These are phyloP conservation scores for Huntiella moniliformis DNA, from an alignment of 2,329 filamentous ascomycete genomes.

Conservation along the genomic window DNA sequence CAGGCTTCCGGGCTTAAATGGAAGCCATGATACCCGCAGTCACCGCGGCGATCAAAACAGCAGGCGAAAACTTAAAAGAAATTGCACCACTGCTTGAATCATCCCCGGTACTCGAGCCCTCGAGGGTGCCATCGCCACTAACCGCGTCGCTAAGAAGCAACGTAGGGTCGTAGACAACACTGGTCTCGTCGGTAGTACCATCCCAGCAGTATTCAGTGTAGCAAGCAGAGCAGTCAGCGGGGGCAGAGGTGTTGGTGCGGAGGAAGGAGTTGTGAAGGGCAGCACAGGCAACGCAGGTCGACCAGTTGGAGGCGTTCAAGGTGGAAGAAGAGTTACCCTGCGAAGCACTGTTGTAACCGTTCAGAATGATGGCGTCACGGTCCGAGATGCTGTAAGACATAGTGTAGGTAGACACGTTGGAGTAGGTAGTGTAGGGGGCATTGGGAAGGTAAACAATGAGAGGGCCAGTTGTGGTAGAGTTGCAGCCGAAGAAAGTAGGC, in stretches of 20 bases:
- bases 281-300: conserved; percentile 72
- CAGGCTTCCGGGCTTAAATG: not conserved
- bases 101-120: too few relatives aligned
- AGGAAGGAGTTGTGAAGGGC: conserved; percentile 59
- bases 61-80: not conserved
- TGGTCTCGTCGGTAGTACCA: conserved; percentile 33
- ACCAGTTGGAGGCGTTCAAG: conserved; percentile 38
- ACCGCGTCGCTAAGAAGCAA: not conserved
- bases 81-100: too few relatives aligned
- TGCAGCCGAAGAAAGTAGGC: conserved; percentile 46
- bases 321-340: conserved; percentile 65
- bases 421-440: conserved; percentile 54
- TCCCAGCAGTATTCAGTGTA: conserved; percentile 86
- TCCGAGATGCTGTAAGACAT: conserved; percentile 41
- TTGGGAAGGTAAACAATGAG: conserved; percentile 80
- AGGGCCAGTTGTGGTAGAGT: conserved; percentile 37
- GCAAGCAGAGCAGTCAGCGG: conserved; percentile 54
- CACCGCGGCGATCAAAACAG: not conserved
- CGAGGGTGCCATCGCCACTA: too few relatives aligned
- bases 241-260: conserved; percentile 49
- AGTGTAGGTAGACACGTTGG: conserved; percentile 66
- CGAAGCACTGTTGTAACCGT: conserved; percentile 71
- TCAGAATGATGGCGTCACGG: conserved; percentile 65
- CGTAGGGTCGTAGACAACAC: conserved; percentile 7
- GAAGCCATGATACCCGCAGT: not conserved